Conservation (phyloP, 2,329 filamentous ascomycete species). For the Calonectria pseudoreteaudii region DNA sequence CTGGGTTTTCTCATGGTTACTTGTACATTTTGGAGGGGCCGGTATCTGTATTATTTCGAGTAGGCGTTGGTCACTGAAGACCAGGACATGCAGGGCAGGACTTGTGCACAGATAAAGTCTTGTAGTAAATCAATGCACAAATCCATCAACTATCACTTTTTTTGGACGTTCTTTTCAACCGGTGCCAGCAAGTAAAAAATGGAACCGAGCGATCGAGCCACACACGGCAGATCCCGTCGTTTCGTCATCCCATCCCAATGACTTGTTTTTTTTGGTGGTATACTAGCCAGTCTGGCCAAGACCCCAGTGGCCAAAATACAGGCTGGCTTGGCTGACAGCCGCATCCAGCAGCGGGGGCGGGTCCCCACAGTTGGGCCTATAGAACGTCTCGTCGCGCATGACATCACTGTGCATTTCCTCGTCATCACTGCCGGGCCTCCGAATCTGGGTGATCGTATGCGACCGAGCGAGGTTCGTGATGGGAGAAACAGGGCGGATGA, state of each 20-base stretch:
- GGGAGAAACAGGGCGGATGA: constrained; percentile 38
- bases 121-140: background rate
- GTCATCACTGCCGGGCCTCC: constrained; percentile 30
- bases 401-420: constrained; percentile 51
- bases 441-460: background rate
- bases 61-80: constrained; percentile 9
- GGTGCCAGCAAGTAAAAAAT: background rate
- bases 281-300: background rate
- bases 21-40: background rate
- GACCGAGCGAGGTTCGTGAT: constrained; percentile 10
- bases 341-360: constrained; percentile 30
- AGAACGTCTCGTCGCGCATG: constrained; percentile 39
- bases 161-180: background rate
- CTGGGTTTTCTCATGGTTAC: background rate
- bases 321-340: constrained; percentile 14
- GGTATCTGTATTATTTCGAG: background rate
- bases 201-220: background rate
- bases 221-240: constrained; percentile 7
- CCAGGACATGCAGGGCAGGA: background rate
- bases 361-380: constrained; percentile 23
- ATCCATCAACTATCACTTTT: background rate
- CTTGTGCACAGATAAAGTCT: background rate
- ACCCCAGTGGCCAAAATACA: background rate
- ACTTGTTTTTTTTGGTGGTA: constrained; percentile 11
- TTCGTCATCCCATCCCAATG: constrained; percentile 21